phyloP scores from a whole-genome alignment of 139 green algal genomes.

The Cymbomonas tetramitiformis region DNA sequence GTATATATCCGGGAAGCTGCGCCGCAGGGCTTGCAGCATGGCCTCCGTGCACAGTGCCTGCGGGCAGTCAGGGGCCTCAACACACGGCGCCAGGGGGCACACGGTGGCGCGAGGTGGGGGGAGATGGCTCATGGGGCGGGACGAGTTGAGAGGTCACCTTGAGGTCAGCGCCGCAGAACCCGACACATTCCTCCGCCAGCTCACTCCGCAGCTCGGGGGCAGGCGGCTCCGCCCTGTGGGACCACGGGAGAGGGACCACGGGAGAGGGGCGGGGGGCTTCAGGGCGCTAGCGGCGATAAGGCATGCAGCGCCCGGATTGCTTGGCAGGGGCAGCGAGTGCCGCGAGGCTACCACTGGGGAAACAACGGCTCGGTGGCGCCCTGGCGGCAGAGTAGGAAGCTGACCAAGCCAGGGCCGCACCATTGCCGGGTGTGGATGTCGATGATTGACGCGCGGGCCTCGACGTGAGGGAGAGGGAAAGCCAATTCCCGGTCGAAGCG shows the following conservation, averaged over 20 bases:
- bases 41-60: slow-evolving; percentile 84
- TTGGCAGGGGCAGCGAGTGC: no score
- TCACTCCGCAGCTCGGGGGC: slow-evolving; percentile 37
- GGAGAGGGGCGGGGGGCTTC: no score
- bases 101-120: not conserved
- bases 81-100: slow-evolving; percentile 16
- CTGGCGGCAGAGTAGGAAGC: no score
- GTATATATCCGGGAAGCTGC: slow-evolving; percentile 81
- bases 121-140: slow-evolving; percentile 15
- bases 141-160: no score
- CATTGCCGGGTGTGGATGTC: slow-evolving; percentile 76
- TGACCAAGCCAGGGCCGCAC: no score
- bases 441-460: slow-evolving; percentile 63
- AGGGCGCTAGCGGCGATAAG: no score
- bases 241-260: no score
- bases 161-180: slow-evolving; percentile 86
- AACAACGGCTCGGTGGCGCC: no score
- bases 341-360: no score
- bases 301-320: no score
- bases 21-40: slow-evolving; percentile 62
- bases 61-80: no score
- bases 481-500: slow-evolving; percentile 63
- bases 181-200: slow-evolving; percentile 45
- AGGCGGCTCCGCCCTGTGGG: slow-evolving; percentile 42
- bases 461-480: slow-evolving; percentile 48